These are phyloP conservation scores for Physcomitrellopsis africana DNA, from an alignment of 225 moss, liverwort and hornwort species.

Conservation along the genomic window DNA sequence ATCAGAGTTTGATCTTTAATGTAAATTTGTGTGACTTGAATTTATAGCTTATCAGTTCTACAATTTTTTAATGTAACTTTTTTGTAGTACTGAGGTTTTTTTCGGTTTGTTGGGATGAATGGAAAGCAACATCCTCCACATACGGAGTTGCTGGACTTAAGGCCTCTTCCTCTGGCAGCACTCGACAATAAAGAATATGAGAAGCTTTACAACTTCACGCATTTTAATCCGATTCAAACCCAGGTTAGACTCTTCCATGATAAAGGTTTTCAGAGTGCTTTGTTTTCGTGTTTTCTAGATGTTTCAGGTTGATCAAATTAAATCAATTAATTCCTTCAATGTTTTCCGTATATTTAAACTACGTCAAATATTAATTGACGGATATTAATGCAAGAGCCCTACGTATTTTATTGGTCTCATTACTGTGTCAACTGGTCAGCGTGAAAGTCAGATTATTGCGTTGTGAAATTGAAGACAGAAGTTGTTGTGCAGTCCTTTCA, in stretches of 20 bases:
- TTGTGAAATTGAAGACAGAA: constrained; percentile 22
- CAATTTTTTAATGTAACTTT: constrained; percentile 10
- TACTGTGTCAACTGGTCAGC: constrained; percentile 8
- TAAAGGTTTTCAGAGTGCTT: neutral
- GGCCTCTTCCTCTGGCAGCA: constrained; percentile 80
- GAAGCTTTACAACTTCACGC: constrained; percentile 88
- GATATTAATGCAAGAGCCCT: constrained; percentile 1
- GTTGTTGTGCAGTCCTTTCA: constrained; percentile 81
- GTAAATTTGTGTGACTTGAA: constrained; percentile 9
- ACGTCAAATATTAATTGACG: constrained; percentile 12
- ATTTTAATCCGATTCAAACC: constrained; percentile 98
- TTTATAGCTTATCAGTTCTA: constrained; percentile 9
- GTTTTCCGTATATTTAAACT: neutral
- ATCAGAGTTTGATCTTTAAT: constrained; percentile 24
- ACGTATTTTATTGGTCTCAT: constrained; percentile 1
- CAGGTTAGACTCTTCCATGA: constrained; percentile 56
- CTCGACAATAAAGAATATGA: constrained; percentile 80
- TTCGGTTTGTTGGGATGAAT: constrained; percentile 30
- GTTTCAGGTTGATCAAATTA: neutral
- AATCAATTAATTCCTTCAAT: neutral
- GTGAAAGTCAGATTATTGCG: neutral
- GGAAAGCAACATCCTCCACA: constrained; percentile 89
- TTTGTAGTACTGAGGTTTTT: constrained; percentile 26
- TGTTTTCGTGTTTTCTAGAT: constrained; percentile 9
- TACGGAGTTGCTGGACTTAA: constrained; percentile 91